Conservation (phyloP, 2,329 filamentous ascomycete genomes). For the Cladophialophora carrionii region DNA sequence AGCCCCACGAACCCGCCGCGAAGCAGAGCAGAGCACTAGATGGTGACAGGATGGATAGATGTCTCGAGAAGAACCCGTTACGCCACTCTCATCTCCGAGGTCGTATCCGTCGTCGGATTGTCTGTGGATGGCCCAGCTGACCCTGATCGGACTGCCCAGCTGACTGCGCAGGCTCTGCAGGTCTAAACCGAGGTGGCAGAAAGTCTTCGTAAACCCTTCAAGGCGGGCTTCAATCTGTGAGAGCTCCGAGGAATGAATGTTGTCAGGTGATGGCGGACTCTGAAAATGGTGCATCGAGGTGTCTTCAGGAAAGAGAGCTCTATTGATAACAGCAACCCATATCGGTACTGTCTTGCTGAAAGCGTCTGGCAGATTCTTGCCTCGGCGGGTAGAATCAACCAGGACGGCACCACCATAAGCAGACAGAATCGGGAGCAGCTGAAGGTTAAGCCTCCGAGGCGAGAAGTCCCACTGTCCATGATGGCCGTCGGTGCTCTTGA, state of each 20-base stretch:
- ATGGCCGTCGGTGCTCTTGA: conserved; percentile 97
- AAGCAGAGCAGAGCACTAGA: conserved; percentile 84
- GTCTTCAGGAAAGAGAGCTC: conserved; percentile 69
- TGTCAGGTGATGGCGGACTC: conserved; percentile 61
- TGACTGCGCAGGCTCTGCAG: conserved; percentile 24
- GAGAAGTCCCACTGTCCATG: conserved; percentile 89
- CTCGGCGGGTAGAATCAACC: conserved; percentile 88
- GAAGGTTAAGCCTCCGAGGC: conserved; percentile 78
- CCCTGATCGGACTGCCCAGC: conserved; percentile 27
- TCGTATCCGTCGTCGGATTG: conserved; percentile 12
- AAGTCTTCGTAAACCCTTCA: conserved; percentile 57
- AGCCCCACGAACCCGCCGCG: conserved; percentile 68
- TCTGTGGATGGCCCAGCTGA: conserved; percentile 35
- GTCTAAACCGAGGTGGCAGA: conserved; percentile 46
- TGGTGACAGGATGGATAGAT: conserved; percentile 51
- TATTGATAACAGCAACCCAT: conserved; percentile 88
- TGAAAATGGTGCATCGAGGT: conserved; percentile 59
- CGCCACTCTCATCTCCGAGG: not conserved
- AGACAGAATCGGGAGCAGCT: conserved; percentile 71
- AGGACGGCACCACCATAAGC: conserved; percentile 66
- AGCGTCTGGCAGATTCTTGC: conserved; percentile 93
- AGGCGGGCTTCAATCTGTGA: conserved; percentile 70
- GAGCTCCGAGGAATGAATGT: conserved; percentile 49
- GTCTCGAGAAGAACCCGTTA: not conserved
- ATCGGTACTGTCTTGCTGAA: conserved; percentile 91